Evolutionary conservation across 2,329 filamentous ascomycete species (phyloP).

Genomic region (Cytospora chrysosperma): DNA sequence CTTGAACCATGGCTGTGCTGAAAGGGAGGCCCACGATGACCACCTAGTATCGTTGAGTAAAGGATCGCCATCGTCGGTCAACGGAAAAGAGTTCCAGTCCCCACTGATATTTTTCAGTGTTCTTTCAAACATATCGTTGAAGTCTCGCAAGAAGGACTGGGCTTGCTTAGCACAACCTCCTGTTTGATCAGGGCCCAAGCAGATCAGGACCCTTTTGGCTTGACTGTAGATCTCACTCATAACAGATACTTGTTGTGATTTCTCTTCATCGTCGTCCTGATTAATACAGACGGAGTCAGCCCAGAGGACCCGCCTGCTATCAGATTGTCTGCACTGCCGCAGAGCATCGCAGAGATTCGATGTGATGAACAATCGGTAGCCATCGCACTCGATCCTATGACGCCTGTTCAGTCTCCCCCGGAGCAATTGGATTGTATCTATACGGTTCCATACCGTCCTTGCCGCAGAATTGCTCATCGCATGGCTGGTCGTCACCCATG

Average conservation of each 20-base stretch:
- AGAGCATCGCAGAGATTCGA: neutral
- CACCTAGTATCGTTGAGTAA: neutral
- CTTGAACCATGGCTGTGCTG: neutral
- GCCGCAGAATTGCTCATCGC: neutral
- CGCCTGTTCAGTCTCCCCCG: neutral
- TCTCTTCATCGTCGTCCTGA: neutral
- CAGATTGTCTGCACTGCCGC: neutral
- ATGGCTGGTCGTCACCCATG: neutral
- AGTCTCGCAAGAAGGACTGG: neutral
- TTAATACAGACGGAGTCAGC: constrained; percentile 4
- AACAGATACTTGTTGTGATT: neutral
- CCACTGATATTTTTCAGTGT: neutral
- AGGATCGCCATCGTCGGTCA: neutral
- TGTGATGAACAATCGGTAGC: neutral
- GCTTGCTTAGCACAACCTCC: neutral
- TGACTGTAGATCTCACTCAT: neutral
- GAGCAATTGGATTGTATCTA: neutral
- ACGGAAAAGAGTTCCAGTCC: neutral
- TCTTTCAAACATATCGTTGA: neutral
- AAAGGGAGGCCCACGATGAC: neutral
- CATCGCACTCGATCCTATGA: neutral
- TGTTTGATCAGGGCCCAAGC: neutral
- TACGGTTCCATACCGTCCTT: neutral
- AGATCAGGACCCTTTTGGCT: neutral
- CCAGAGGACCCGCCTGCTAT: neutral